phyloP scores from a whole-genome alignment of 371 early-diverging fungal genomes.

The Syncephalis plumigaleata region DNA sequence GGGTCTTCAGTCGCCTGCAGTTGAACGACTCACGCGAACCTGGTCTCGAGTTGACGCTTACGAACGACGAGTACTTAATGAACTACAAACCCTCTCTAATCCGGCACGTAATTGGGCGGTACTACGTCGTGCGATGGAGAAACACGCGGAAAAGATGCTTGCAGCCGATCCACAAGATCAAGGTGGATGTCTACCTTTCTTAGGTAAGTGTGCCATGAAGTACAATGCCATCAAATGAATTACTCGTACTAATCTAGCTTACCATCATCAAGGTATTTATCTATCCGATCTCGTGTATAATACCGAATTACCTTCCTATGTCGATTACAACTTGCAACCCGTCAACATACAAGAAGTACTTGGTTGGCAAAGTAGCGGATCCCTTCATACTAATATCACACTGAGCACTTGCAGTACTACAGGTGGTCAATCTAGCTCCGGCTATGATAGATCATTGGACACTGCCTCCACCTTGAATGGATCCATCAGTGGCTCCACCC shows the following conservation, averaged over 20 bases:
- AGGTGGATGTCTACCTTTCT: constrained; percentile 37
- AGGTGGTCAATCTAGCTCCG: background rate
- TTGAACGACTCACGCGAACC: constrained; percentile 34
- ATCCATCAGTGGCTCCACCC: background rate
- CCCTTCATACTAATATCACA: background rate
- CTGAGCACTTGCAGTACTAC: background rate
- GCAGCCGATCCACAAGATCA: background rate
- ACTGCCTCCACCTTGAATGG: background rate
- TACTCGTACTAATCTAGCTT: too few species aligned
- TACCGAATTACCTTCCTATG: constrained; percentile 34
- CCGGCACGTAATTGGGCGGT: constrained; percentile 44
- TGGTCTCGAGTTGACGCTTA: constrained; percentile 30
- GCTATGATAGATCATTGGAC: background rate
- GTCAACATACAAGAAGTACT: background rate
- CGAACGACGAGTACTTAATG: constrained; percentile 29
- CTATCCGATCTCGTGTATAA: constrained; percentile 45
- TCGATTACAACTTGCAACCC: constrained; percentile 17
- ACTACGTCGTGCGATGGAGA: constrained; percentile 39
- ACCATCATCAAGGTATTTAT: constrained; percentile 19
- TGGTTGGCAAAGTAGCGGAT: background rate
- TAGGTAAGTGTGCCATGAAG: constrained; percentile 11
- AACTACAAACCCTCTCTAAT: constrained; percentile 34
- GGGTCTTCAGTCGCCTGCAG: constrained; percentile 37
- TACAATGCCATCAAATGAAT: too few species aligned
- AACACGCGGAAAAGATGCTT: constrained; percentile 35